Evolutionary conservation across 1,284 basidiomycete species (phyloP).

Genomic region (Leccinum subrobustum): DNA sequence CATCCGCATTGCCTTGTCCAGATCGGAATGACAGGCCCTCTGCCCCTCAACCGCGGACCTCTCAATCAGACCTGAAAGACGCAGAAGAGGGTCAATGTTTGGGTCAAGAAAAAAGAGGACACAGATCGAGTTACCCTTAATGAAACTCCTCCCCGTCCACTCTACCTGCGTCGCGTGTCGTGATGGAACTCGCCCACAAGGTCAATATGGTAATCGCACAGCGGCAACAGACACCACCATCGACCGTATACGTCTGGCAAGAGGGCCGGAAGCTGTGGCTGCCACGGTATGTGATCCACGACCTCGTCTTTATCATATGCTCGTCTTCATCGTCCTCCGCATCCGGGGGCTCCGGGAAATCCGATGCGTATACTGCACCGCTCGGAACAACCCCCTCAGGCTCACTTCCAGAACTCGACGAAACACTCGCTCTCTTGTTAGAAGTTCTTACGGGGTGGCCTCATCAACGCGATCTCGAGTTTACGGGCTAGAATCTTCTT

Average conservation of each 20-base stretch:
- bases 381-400: no score
- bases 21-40: conserved; percentile 83
- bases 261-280: conserved; percentile 31
- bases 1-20: conserved; percentile 81
- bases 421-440: no score
- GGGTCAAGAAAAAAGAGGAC: not conserved
- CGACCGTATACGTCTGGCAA: conserved; percentile 36
- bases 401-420: no score
- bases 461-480: no score
- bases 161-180: conserved; percentile 88
- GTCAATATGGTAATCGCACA: conserved; percentile 26
- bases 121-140: conserved; percentile 64
- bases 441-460: no score
- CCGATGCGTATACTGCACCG: no score
- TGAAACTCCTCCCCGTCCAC: conserved; percentile 95
- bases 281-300: conserved; percentile 29
- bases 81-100: not conserved
- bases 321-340: no score
- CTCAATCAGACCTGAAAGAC: conserved; percentile 81
- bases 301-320: not conserved
- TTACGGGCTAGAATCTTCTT: no score
- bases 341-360: no score
- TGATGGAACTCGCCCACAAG: conserved; percentile 78
- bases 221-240: conserved; percentile 32
- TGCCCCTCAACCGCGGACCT: conserved; percentile 93